These are phyloP conservation scores for Hyparrhenia diplandra DNA, from an alignment of 176 grass and related monocot genomes.

Conservation along the genomic window DNA sequence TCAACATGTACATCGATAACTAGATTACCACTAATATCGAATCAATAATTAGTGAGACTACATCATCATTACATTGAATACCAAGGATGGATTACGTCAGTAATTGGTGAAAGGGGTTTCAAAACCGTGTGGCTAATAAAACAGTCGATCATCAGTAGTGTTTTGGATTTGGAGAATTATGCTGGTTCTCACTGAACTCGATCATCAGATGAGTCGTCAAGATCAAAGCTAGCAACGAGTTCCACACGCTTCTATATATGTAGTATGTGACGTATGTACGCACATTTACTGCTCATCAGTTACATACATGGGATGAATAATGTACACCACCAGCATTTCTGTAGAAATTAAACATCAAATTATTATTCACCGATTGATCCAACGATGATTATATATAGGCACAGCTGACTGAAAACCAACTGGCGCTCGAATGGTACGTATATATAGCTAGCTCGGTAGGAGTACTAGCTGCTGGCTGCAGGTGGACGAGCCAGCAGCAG, in stretches of 20 bases:
- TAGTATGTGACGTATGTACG: background rate
- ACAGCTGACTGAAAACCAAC: background rate
- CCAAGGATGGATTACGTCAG: background rate
- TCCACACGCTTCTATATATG: background rate
- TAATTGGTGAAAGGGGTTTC: background rate
- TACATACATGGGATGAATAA: background rate
- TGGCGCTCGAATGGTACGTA: background rate
- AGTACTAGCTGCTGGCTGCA: background rate
- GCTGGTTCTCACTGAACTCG: no score
- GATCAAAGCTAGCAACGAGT: background rate
- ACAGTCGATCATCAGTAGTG: background rate
- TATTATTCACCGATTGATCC: background rate
- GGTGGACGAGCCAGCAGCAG: background rate
- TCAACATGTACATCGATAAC: background rate
- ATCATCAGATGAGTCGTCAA: background rate
- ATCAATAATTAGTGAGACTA: background rate
- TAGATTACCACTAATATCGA: background rate
- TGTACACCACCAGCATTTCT: background rate
- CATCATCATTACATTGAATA: background rate
- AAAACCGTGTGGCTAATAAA: background rate
- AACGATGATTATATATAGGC: background rate
- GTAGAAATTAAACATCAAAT: background rate
- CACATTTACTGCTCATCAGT: background rate
- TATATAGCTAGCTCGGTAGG: background rate
- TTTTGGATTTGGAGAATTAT: background rate